Evolutionary conservation across 257 asterid species (phyloP).

Genomic region (Agastache rugosa): DNA sequence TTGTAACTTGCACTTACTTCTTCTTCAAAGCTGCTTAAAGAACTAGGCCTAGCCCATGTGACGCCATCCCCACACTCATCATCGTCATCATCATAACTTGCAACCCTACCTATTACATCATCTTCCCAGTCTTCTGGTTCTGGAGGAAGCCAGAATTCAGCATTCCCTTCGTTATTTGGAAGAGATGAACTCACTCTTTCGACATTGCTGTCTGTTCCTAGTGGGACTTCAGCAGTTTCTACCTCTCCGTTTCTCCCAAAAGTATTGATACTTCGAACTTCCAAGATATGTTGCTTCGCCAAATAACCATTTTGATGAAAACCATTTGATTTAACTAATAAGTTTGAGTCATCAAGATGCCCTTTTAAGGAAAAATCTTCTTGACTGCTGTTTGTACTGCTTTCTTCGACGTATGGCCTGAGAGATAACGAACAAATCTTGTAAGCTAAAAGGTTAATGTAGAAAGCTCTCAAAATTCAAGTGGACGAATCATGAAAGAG

Average conservation of each 20-base stretch:
- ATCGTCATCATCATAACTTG: conserved; percentile 73
- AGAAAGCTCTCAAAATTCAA: conserved; percentile 11
- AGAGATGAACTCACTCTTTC: conserved; percentile 38
- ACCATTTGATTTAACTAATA: conserved; percentile 44
- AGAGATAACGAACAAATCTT: conserved; percentile 23
- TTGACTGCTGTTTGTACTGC: conserved; percentile 50
- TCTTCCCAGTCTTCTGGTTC: conserved; percentile 68
- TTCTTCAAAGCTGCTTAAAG: conserved; percentile 63
- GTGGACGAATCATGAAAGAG: background rate
- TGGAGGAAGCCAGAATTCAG: conserved; percentile 83
- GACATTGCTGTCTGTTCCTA: conserved; percentile 24
- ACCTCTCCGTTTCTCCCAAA: conserved; percentile 27
- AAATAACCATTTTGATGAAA: conserved; percentile 38
- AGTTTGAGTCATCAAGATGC: conserved; percentile 30
- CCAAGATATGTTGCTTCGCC: conserved; percentile 29
- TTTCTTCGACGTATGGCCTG: conserved; percentile 55
- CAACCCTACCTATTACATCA: conserved; percentile 63
- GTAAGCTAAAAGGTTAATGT: conserved; percentile 21
- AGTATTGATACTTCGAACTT: conserved; percentile 17
- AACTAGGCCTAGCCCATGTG: conserved; percentile 66
- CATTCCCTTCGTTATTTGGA: conserved; percentile 52
- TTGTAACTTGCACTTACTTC: conserved; percentile 58
- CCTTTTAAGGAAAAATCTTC: conserved; percentile 45
- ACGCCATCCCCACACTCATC: conserved; percentile 67
- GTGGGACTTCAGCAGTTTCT: conserved; percentile 43